Conservation (phyloP, 768 basidiomycete species). For the Heimioporus sp. region DNA sequence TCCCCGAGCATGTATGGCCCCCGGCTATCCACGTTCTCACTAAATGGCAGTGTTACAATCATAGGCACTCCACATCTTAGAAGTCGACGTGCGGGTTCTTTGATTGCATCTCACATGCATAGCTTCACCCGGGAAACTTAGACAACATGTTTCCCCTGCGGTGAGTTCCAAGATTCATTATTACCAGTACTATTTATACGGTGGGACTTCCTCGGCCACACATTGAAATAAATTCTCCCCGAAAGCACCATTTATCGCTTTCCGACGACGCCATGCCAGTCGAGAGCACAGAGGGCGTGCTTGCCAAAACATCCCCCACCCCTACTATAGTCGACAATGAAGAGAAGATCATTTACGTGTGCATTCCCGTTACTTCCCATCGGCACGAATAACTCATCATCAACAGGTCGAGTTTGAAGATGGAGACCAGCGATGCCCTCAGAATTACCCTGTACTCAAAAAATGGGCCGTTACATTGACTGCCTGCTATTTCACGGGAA, state of each 20-base stretch:
- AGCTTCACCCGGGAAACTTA: not conserved
- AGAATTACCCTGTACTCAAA: constrained; percentile 32
- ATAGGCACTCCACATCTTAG: not conserved
- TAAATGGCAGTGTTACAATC: not conserved
- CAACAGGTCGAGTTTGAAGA: constrained; percentile 39
- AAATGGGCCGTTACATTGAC: constrained; percentile 44
- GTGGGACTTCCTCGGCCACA: not conserved
- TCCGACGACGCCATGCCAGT: constrained; percentile 7
- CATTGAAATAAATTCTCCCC: no score
- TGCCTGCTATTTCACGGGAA: constrained; percentile 23
- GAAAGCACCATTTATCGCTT: no score
- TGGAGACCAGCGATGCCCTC: constrained; percentile 39
- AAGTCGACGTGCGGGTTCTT: not conserved
- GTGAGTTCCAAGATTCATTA: not conserved
- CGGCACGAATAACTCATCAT: not conserved
- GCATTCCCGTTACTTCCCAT: not conserved
- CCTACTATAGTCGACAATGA: not conserved
- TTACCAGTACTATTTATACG: constrained; percentile 15
- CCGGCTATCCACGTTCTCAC: not conserved
- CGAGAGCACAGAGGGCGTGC: not conserved
- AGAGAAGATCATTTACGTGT: constrained; percentile 14
- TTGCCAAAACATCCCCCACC: not conserved
- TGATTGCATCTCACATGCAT: not conserved
- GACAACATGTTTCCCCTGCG: not conserved
- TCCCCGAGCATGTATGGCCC: not conserved